Evolutionary conservation across 441 rosid species (phyloP), one percentile per base, ranked within the genome.

Genomic region (Erodium chrysanthum): DNA sequence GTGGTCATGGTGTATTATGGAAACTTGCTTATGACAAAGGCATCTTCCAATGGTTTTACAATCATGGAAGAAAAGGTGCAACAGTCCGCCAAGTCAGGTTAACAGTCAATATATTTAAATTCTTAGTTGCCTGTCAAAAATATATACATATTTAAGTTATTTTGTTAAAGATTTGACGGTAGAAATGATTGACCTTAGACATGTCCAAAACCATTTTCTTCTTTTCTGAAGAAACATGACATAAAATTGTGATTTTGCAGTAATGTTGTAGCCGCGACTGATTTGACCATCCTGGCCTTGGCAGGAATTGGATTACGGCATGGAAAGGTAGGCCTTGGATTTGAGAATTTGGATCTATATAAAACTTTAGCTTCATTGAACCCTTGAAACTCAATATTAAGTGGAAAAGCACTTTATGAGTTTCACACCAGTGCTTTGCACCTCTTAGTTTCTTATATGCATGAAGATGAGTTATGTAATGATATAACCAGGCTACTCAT

Each of bases 1-100:
- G 96, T 77, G 98, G 98, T 75, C 97, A 90, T 84, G 98, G 92
- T 70, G 97, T 83, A 25, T 86, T 93, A 74, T 93, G 98, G 98
- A 93, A 93, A 81, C 87, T 93, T 75, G 98, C 98, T 66, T 75
- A 84, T 69, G 95, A 90, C 83, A 87, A 84, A 76, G 98, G 98
- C 21, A 71, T 90, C 71, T 93, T 88, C 73, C 71, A 84, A 65
- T 93, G 97, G 97, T 88, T 93, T 77, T 79, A 69, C 60, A 75
- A 78, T 74, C 97, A 89, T 81, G 89, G 89, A 78, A 87, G 92
- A 81, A 88, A 82, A 79, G 97, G 97, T 27, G 96, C 97, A 66
- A 88, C 97, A 10, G 85, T 93, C 67, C 83, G 98, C 63, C 97
- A 93, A 90, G 98, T 90, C 88, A 86, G 98, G 96, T 92, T 67